phyloP scores from a whole-genome alignment of 495 filamentous ascomycete genomes.

The Cladorrhinum samala region DNA sequence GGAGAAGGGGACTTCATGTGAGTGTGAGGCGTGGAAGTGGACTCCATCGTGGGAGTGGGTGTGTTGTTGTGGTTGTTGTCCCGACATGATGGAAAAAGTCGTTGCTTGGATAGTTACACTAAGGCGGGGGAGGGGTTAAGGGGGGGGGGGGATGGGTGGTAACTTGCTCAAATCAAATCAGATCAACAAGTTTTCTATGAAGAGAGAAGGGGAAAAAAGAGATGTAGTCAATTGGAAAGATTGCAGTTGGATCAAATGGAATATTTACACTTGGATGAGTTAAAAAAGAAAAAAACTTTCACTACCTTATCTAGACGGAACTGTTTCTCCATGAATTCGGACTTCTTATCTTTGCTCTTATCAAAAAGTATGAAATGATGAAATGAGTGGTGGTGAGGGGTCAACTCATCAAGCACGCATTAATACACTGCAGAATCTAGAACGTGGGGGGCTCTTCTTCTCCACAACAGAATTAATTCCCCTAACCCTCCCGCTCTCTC shows the following conservation, averaged over 20 bases:
- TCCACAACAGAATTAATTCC: too few relatives aligned
- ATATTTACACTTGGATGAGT: too few relatives aligned
- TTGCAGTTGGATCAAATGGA: constrained; percentile 2
- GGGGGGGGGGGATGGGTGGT: background rate
- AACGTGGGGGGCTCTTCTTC: too few relatives aligned
- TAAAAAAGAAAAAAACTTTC: too few relatives aligned
- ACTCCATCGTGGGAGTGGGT: constrained; percentile 25
- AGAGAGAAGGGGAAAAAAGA: background rate
- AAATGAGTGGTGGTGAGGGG: too few relatives aligned
- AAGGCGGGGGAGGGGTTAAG: background rate
- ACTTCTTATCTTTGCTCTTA: too few relatives aligned
- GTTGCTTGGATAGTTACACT: background rate
- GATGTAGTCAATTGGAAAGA: background rate
- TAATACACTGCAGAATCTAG: too few relatives aligned
- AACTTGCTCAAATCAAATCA: background rate
- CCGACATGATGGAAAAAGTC: background rate
- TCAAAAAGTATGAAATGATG: too few relatives aligned
- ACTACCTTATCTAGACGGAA: too few relatives aligned
- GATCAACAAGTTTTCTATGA: background rate
- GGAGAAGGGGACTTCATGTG: constrained; percentile 51
- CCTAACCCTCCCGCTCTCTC: too few relatives aligned
- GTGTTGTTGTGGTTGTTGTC: background rate
- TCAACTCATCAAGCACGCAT: too few relatives aligned
- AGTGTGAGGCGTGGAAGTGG: constrained; percentile 28
- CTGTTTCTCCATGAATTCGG: too few relatives aligned